Percentiles rank a stretch among this genome's conserved stretches.
Evolutionary conservation across 352 stramenopile genomes (phyloP).

Genomic region (Thalassiosira exigua): DNA sequence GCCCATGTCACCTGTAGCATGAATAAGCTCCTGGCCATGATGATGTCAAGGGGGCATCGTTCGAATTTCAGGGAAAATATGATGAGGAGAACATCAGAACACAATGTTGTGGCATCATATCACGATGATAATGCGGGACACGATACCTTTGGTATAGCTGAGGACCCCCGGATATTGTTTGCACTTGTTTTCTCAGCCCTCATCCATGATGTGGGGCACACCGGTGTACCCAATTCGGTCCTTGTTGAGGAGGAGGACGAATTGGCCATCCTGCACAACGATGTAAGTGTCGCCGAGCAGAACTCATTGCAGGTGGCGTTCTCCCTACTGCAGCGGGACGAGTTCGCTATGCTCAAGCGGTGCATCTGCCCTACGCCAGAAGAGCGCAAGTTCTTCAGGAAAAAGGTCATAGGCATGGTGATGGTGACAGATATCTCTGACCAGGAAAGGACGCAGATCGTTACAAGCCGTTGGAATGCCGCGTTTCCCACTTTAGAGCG

Average conservation of each 20-base stretch:
- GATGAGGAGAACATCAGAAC: conserved; percentile 18
- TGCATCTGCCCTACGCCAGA: conserved; percentile 65
- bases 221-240: conserved; percentile 77
- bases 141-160: conserved; percentile 43
- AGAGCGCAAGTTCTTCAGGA: conserved; percentile 75
- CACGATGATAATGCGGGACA: not conserved
- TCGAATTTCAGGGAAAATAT: conserved; percentile 7
- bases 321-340: conserved; percentile 65
- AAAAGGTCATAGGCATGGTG: conserved; percentile 73
- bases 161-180: conserved; percentile 51
- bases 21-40: conserved; percentile 68
- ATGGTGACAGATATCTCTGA: conserved; percentile 81
- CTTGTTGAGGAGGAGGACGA: conserved; percentile 76
- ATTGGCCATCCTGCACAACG: conserved; percentile 81
- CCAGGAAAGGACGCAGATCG: conserved; percentile 80
- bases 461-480: conserved; percentile 79
- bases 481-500: conserved; percentile 60
- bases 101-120: not conserved
- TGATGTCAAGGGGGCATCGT: conserved; percentile 13
- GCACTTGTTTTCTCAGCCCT: conserved; percentile 60
- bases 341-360: conserved; percentile 69
- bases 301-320: conserved; percentile 77
- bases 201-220: conserved; percentile 69
- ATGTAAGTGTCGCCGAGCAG: conserved; percentile 80
- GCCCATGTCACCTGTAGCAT: conserved; percentile 65